Evolutionary conservation across 2,329 filamentous ascomycete species (phyloP), one percentile per base, ranked within the genome.

Genomic region (Pseudogymnoascus sp.): DNA sequence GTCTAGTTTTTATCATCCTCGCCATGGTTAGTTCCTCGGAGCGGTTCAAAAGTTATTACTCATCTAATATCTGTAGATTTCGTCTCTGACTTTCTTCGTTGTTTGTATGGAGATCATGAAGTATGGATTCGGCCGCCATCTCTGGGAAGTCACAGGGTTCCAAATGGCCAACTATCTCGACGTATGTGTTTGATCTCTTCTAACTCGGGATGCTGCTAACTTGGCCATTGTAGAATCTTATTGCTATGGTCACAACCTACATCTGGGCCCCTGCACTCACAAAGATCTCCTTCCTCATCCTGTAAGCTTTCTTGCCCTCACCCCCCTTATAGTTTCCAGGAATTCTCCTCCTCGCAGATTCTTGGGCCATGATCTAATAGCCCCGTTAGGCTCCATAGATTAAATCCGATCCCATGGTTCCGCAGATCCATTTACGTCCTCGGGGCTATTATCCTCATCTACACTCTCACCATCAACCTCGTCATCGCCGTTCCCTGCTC

Each of bases 241-340:
- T 19, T 57, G 50, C 50, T 33, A 57, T 57, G 50, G 50, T 57
- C 50, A 57, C 50, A 33, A 57, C 50, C 28, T 57, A 57, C 50
- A 57, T 57, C 11, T 57, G 50, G 50, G 50, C 15, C n/a, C 50
- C 50, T 9, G 50, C 50, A 57, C 50, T 57, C 50, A 57, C 50
- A 57, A 57, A 57, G 26, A 57, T 57, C 26, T 57, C 50, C n/a
- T 57, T 57, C 50, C 50, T 57, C 50, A 57, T 57, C 19, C 28
- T 57, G 50, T 57, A 57, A 33, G 50, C 9, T 11, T 57, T n/a
- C 3, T 33, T 21, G 9, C 26, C 13, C 44, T 23, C 19, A 5
- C 17, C 44, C 13, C 15, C 26, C 28, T 19, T 17, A 10, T 28
- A 2, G 23, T 50, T 28, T 50, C 15, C 15, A 15, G 11, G 13